Conservation (phyloP, 352 stramenopile species). For the Globisporangium canariense region DNA sequence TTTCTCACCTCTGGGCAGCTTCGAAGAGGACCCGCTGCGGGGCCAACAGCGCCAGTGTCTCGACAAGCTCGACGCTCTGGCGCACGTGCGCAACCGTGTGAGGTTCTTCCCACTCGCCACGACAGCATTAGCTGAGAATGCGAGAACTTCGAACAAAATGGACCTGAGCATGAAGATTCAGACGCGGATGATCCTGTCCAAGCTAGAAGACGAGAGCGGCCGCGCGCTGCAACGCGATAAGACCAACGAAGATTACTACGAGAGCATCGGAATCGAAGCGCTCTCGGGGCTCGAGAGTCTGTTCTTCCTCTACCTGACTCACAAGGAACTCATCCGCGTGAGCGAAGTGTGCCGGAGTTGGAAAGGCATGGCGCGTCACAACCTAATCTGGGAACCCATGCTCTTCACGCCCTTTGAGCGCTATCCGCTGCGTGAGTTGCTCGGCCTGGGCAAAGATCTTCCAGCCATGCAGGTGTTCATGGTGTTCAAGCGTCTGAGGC, state of each 20-base stretch:
- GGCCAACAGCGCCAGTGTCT: constrained; percentile 49
- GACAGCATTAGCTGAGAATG: not conserved
- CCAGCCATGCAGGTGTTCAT: constrained; percentile 76
- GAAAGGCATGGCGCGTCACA: constrained; percentile 43
- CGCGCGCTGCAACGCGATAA: not conserved
- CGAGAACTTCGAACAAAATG: not conserved
- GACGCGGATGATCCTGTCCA: constrained; percentile 53
- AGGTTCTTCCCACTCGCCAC: constrained; percentile 29
- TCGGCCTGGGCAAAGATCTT: constrained; percentile 39
- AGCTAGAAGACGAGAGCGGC: constrained; percentile 21
- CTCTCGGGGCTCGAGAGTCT: constrained; percentile 59
- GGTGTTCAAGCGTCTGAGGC: constrained; percentile 52
- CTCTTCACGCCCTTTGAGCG: constrained; percentile 53
- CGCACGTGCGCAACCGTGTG: constrained; percentile 43
- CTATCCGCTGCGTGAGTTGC: constrained; percentile 58
- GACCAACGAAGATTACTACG: not conserved
- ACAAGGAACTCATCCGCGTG: constrained; percentile 37
- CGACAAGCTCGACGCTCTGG: constrained; percentile 60
- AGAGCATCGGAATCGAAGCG: constrained; percentile 35
- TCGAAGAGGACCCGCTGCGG: constrained; percentile 59
- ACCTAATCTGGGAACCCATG: constrained; percentile 67
- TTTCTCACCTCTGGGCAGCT: constrained; percentile 46
- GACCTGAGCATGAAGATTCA: constrained; percentile 42
- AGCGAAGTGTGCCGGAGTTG: constrained; percentile 58
- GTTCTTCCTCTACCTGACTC: constrained; percentile 55